Conservation (phyloP, 1,284 basidiomycete genomes). For the Chiua sp. region DNA sequence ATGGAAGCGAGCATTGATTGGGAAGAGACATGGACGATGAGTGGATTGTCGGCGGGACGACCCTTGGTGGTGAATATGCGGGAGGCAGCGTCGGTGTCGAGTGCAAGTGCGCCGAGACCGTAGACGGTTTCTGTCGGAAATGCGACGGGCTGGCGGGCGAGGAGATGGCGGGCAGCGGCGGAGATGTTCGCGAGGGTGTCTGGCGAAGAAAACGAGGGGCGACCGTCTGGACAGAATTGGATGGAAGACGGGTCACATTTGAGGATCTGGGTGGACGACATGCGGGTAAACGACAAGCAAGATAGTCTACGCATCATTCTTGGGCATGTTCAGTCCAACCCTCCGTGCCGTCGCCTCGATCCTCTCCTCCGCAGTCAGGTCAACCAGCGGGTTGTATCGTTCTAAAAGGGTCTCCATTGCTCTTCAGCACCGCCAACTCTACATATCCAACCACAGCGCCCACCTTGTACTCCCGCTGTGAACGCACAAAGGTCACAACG, state of each 20-base stretch:
- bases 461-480: slow-evolving; percentile 66
- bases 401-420: slow-evolving; percentile 67
- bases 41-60: slow-evolving; percentile 93
- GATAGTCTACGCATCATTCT: neutral
- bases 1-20: slow-evolving; percentile 79
- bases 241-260: slow-evolving; percentile 63
- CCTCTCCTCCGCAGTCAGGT: slow-evolving; percentile 79
- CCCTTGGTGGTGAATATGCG: slow-evolving; percentile 93
- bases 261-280: slow-evolving; percentile 41
- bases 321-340: slow-evolving; percentile 83
- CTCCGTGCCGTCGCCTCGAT: slow-evolving; percentile 84
- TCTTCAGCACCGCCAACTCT: slow-evolving; percentile 6
- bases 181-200: slow-evolving; percentile 53
- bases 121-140: slow-evolving; percentile 99
- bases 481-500: slow-evolving; percentile 71
- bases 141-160: slow-evolving; percentile 65
- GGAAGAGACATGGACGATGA: slow-evolving; percentile 97
- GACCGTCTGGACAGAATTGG: slow-evolving; percentile 47
- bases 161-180: slow-evolving; percentile 54
- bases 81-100: slow-evolving; percentile 67
- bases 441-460: neutral
- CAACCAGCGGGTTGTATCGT: slow-evolving; percentile 86
- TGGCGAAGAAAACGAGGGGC: slow-evolving; percentile 49
- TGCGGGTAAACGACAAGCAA: slow-evolving; percentile 5
- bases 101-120: slow-evolving; percentile 90